These are phyloP conservation scores for Candolleomyces aberdarensis DNA, from an alignment of 768 basidiomycete genomes.

Conservation along the genomic window DNA sequence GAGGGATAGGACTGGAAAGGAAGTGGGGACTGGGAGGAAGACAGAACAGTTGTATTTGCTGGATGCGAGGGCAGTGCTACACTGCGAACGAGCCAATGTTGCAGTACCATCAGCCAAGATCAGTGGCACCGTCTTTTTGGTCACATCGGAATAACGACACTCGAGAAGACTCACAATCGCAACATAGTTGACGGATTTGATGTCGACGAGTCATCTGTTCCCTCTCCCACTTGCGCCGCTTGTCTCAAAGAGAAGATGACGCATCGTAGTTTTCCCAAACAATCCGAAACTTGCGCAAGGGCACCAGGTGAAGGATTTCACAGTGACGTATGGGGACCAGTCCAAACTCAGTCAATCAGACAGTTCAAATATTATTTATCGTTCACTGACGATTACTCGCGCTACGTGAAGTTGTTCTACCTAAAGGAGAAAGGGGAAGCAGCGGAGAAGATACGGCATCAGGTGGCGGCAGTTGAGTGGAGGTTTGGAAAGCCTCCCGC, in stretches of 20 bases:
- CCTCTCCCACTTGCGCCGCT: constrained; percentile 23
- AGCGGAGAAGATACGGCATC: neutral
- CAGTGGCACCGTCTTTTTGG: constrained; percentile 25
- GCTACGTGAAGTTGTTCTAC: constrained; percentile 20
- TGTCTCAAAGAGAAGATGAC: constrained; percentile 35
- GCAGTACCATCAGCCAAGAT: constrained; percentile 12
- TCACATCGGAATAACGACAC: constrained; percentile 19
- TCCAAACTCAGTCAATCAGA: constrained; percentile 15
- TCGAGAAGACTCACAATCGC: constrained; percentile 15
- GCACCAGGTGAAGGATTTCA: constrained; percentile 17
- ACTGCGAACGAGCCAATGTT: constrained; percentile 8
- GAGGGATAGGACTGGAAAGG: constrained; percentile 8
- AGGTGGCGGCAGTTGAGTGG: neutral
- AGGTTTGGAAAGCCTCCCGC: neutral
- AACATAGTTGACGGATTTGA: constrained; percentile 18
- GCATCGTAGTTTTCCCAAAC: constrained; percentile 25
- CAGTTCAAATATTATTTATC: constrained; percentile 26
- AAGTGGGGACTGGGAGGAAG: constrained; percentile 11
- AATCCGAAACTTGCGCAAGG: constrained; percentile 19
- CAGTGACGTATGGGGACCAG: constrained; percentile 31
- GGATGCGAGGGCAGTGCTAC: constrained; percentile 8
- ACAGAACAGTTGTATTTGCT: constrained; percentile 16
- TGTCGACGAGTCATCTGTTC: constrained; percentile 14
- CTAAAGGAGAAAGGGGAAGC: constrained; percentile 26
- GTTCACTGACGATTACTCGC: constrained; percentile 32